Percentiles rank a stretch among this genome's conserved stretches.
These are phyloP conservation scores for Hypoxylon rickii DNA, from an alignment of 495 filamentous ascomycete genomes.

Conservation along the genomic window DNA sequence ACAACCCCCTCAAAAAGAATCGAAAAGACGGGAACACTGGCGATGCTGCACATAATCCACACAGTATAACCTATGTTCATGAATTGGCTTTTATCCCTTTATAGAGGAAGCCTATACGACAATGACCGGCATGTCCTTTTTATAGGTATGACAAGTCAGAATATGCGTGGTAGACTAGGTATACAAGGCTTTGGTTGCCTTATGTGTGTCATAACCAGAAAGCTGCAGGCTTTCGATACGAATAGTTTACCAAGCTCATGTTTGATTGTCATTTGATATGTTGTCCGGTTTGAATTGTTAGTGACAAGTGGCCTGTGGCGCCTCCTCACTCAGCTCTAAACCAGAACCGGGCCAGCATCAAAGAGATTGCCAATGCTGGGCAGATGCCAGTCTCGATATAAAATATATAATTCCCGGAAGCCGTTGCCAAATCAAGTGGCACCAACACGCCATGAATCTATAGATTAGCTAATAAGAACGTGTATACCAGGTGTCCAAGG, in stretches of 20 bases:
- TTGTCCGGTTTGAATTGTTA: conserved; percentile 8
- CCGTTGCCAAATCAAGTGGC: neutral
- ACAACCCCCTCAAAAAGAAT: neutral
- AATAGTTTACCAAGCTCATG: conserved; percentile 1
- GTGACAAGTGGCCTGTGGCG: neutral
- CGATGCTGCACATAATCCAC: too few species aligned
- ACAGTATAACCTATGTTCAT: neutral
- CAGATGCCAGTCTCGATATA: neutral
- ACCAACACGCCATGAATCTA: neutral
- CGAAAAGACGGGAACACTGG: conserved; percentile 6
- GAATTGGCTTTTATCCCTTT: too few species aligned
- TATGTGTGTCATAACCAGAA: conserved; percentile 1
- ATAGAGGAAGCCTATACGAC: too few species aligned
- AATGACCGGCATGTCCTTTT: too few species aligned
- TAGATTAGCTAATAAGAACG: neutral
- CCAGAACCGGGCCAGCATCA: neutral
- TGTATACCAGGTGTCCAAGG: conserved; percentile 1
- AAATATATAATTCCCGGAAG: neutral
- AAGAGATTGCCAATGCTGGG: neutral
- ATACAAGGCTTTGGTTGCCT: conserved; percentile 3
- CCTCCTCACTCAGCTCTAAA: conserved; percentile 2
- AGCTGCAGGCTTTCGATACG: neutral
- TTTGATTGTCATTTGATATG: conserved; percentile 14
- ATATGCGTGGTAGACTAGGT: too few species aligned
- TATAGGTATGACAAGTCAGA: too few species aligned